These are phyloP conservation scores for Paecilomyces sp. DNA, from an alignment of 2,329 filamentous ascomycete species.

Conservation along the genomic window DNA sequence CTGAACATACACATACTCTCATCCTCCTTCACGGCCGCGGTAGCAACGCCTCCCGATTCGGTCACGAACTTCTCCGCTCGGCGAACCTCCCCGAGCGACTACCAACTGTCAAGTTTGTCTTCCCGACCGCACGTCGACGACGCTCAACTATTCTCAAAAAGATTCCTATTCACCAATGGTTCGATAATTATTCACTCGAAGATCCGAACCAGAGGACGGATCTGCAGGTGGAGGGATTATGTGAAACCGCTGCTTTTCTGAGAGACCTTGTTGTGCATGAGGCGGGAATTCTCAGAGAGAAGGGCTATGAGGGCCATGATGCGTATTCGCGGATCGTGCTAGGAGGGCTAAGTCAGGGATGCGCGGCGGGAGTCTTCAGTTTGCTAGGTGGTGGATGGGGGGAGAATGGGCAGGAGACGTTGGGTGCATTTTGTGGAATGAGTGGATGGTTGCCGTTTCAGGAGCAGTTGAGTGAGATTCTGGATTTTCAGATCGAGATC, in stretches of 20 bases:
- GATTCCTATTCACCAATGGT: conserved; percentile 45
- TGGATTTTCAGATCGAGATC: conserved; percentile 12
- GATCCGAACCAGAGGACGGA: conserved; percentile 36
- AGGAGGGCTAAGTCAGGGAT: conserved; percentile 49
- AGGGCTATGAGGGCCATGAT: conserved; percentile 10
- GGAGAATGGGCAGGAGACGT: background rate
- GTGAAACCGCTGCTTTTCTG: conserved; percentile 33
- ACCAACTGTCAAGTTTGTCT: conserved; percentile 40
- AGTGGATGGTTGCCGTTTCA: conserved; percentile 41
- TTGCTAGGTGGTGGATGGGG: conserved; percentile 33
- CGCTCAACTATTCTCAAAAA: conserved; percentile 39
- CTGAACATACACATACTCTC: conserved; percentile 26
- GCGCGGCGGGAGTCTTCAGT: conserved; percentile 38
- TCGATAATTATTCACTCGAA: conserved; percentile 38
- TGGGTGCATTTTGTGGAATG: conserved; percentile 44
- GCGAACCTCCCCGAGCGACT: conserved; percentile 9
- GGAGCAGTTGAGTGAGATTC: conserved; percentile 19
- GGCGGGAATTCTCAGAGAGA: conserved; percentile 7
- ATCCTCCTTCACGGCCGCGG: conserved; percentile 39
- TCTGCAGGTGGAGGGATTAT: conserved; percentile 39
- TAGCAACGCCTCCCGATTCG: conserved; percentile 27
- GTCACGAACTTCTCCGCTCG: conserved; percentile 22
- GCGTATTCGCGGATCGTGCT: conserved; percentile 38
- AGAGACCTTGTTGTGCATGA: conserved; percentile 29
- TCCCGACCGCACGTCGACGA: conserved; percentile 43